Conservation (phyloP, 2,329 filamentous ascomycete species). For the Fulvia fulva region DNA sequence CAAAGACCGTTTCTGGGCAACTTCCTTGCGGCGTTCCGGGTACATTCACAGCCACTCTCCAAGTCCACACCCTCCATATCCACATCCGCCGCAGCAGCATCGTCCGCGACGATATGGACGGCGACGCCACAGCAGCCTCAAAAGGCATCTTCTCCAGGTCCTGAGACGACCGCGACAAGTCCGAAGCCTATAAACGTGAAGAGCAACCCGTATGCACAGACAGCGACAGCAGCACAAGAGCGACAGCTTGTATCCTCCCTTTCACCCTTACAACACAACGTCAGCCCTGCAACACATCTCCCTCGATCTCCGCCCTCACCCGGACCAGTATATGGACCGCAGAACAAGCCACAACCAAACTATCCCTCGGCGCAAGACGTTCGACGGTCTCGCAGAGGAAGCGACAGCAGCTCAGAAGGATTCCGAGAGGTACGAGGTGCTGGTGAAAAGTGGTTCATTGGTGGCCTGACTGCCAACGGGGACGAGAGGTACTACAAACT, state of each 20-base stretch:
- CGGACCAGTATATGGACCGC: constrained; percentile 33
- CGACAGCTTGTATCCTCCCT: constrained; percentile 39
- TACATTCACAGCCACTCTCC: constrained; percentile 55
- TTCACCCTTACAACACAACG: constrained; percentile 34
- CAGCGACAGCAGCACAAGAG: constrained; percentile 31
- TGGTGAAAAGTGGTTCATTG: constrained; percentile 77
- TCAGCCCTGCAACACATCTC: constrained; percentile 35
- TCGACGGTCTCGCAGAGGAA: constrained; percentile 54
- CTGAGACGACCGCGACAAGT: constrained; percentile 29
- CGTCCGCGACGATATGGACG: constrained; percentile 26
- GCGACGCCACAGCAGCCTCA: constrained; percentile 16
- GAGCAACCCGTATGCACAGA: constrained; percentile 28
- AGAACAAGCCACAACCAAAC: constrained; percentile 31
- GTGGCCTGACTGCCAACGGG: constrained; percentile 69
- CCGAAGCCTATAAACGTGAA: constrained; percentile 49
- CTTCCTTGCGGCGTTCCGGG: constrained; percentile 64
- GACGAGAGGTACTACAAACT: constrained; percentile 80
- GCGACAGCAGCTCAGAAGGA: constrained; percentile 70
- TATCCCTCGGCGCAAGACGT: constrained; percentile 33
- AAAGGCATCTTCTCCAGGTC: constrained; percentile 18
- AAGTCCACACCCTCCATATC: constrained; percentile 50
- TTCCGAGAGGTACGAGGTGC: constrained; percentile 72
- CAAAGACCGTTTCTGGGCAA: constrained; percentile 64
- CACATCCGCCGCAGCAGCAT: constrained; percentile 39
- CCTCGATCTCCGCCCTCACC: constrained; percentile 35